Conservation (phyloP, 108 stramenopile species). For the Parmales sp. region DNA sequence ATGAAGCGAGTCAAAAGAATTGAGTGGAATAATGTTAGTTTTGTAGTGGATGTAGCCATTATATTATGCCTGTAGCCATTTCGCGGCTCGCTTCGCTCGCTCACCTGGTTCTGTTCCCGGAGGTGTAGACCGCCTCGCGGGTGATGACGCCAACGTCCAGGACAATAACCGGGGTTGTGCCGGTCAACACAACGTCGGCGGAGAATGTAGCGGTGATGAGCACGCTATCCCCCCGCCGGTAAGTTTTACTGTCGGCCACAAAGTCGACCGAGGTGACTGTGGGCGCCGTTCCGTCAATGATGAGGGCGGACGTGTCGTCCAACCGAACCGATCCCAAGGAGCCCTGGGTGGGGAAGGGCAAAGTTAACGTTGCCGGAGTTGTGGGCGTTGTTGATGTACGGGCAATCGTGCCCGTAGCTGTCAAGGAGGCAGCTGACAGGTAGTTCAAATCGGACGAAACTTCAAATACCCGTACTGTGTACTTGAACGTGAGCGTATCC, state of each 20-base stretch:
- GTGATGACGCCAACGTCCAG: background rate
- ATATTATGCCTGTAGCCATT: too few relatives aligned
- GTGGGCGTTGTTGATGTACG: background rate
- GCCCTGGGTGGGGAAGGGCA: background rate
- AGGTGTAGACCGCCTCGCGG: background rate
- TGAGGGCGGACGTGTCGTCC: background rate
- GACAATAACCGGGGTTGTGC: background rate
- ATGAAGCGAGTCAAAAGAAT: too few relatives aligned
- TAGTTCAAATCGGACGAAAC: background rate
- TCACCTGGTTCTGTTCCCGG: background rate
- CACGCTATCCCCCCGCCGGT: background rate
- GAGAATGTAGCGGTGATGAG: background rate
- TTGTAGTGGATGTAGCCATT: too few relatives aligned
- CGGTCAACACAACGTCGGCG: background rate
- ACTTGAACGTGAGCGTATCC: background rate
- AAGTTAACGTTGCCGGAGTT: background rate
- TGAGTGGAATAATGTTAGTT: too few relatives aligned
- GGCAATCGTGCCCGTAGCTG: background rate
- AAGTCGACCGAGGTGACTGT: background rate
- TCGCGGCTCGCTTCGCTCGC: too few relatives aligned
- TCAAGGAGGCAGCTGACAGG: background rate
- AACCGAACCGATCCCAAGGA: background rate
- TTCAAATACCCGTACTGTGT: background rate
- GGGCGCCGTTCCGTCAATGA: slow-evolving; percentile 4
- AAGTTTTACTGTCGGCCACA: background rate